Evolutionary conservation across 495 filamentous ascomycete genomes (phyloP), one percentile per base, ranked within the genome.

Genomic region (Bathelium albidoporum): DNA sequence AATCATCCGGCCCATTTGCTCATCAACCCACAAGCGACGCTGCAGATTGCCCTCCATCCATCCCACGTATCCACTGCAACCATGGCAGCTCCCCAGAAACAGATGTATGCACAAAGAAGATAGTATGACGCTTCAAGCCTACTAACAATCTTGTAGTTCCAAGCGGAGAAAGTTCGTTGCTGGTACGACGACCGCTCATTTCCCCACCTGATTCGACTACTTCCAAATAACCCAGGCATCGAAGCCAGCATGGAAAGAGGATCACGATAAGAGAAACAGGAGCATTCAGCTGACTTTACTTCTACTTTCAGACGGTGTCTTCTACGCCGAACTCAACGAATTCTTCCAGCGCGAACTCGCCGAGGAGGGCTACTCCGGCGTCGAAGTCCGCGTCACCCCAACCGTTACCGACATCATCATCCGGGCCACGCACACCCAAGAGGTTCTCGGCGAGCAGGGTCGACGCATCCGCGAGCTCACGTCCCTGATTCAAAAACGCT

Each of bases 341-440:
- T 98, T 98, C 89, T 98, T 98, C 91, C 95, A 97, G 84, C 93
- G 95, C 78, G 94, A 98, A 83, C 84, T 98, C 76, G 93, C 93
- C 77, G 93, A 98, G 85, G 95, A 98, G 84, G 94, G 94, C 70
- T 98, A 98, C 84, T 97, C 95, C 36, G 94, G 94, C 75, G 94
- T 98, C 75, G 95, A 98, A 82, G 95, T 98, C 80, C 92, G 94
- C 83, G 94, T 98, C 72, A 98, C 94, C 70, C 94, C 94, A 73
- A 98, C 94, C 74, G 94, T 98, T 77, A 98, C 94, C 82, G 94
- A 97, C 78, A 97, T 97, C 87, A 98, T 97, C 85, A 95, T 97
- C 85, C 91, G 95, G 79, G 95, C 95, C 72, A 98, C 94, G 74
- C 94, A 98, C 86, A 98, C 94, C 75, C 94, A 98, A 82, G 94